Conservation (phyloP, 768 basidiomycete genomes). For the Russula lepida region DNA sequence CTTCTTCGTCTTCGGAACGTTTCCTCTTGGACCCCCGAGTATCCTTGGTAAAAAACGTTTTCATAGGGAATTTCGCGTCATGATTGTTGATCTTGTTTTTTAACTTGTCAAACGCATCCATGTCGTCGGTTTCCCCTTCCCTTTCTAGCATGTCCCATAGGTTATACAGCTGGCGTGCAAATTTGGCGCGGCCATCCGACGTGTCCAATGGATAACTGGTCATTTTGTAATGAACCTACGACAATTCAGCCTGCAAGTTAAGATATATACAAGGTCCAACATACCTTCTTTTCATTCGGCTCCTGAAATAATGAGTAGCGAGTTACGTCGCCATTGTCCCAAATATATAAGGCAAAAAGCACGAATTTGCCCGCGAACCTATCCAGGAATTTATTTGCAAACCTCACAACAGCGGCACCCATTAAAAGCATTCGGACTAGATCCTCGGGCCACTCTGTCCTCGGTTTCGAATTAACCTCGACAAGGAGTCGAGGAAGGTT, state of each 20-base stretch:
- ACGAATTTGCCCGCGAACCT: neutral
- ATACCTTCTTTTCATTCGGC: neutral
- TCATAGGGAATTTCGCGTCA: too few relatives aligned
- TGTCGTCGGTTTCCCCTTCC: too few relatives aligned
- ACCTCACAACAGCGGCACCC: neutral
- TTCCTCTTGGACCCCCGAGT: neutral
- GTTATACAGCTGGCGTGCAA: neutral
- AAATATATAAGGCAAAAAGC: neutral
- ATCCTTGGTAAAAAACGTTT: too few relatives aligned
- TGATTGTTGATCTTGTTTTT: too few relatives aligned
- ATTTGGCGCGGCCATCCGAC: neutral
- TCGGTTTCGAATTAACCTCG: too few relatives aligned
- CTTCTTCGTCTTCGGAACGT: too few relatives aligned
- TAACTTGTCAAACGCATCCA: too few relatives aligned
- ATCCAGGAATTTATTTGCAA: neutral
- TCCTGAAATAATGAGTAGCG: neutral
- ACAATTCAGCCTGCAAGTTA: neutral
- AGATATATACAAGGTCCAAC: neutral
- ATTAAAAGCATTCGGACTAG: conserved; percentile 69
- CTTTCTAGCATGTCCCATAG: too few relatives aligned
- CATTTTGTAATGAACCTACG: too few relatives aligned
- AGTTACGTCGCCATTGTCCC: neutral
- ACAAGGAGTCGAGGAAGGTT: too few relatives aligned
- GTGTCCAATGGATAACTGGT: neutral
- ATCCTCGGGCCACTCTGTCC: too few relatives aligned